A percentile compares a stretch with the other conserved stretches of the same genome.
Conservation (phyloP, 768 basidiomycete species). For the Russula olivacea region DNA sequence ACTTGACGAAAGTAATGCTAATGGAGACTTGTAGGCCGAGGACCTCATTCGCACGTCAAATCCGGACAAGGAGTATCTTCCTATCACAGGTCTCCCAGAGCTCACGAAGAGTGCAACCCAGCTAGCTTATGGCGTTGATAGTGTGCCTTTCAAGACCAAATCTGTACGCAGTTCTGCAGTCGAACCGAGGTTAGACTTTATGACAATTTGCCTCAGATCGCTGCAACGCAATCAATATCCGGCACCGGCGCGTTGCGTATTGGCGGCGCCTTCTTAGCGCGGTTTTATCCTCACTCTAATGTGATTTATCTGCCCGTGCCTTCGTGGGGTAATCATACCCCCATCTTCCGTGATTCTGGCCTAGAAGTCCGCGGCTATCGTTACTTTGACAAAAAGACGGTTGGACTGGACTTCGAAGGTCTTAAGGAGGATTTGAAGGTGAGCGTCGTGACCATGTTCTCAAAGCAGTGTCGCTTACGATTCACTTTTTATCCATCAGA, state of each 20-base stretch:
- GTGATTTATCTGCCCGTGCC: slow-evolving; percentile 88
- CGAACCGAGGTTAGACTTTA: not conserved
- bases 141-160: slow-evolving; percentile 61
- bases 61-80: slow-evolving; percentile 92
- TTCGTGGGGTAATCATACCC: slow-evolving; percentile 96
- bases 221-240: slow-evolving; percentile 90
- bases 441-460: slow-evolving; percentile 26
- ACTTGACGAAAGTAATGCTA: not conserved
- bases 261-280: slow-evolving; percentile 85
- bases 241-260: slow-evolving; percentile 97
- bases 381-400: slow-evolving; percentile 90
- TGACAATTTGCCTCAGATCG: slow-evolving; percentile 46
- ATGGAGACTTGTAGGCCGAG: slow-evolving; percentile 55
- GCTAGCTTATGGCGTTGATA: slow-evolving; percentile 86
- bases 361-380: slow-evolving; percentile 88
- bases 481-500: slow-evolving; percentile 2
- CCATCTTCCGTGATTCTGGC: slow-evolving; percentile 90
- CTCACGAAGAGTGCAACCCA: slow-evolving; percentile 85
- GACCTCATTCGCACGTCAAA: slow-evolving; percentile 56
- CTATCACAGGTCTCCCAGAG: slow-evolving; percentile 83
- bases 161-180: slow-evolving; percentile 43
- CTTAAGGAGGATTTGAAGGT: slow-evolving; percentile 85
- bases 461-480: not conserved
- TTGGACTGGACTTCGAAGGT: slow-evolving; percentile 87
- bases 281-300: slow-evolving; percentile 82